Base-by-base conservation (phyloP, 2,329 filamentous ascomycete genomes). In the Tetracladium maxilliforme region DNA sequence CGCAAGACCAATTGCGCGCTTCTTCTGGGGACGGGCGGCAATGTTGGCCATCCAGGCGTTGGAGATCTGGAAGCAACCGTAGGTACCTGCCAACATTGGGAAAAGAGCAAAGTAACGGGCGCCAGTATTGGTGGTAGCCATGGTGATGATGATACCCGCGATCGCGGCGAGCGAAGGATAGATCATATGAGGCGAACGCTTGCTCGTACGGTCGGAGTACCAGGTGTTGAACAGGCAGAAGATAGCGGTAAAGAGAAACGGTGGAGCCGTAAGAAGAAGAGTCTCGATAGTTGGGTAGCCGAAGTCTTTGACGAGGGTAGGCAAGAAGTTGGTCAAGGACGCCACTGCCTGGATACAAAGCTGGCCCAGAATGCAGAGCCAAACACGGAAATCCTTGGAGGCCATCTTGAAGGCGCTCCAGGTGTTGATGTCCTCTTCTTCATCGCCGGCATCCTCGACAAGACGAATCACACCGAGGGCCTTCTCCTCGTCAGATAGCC, bases 391-490 rank as follows among this genome's bases (percentile, higher is more conserved):
- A 24, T 46, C 42, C n/a, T 32, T 39, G 9, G 36, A 25, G 5
- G 41, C 40, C 36, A 44, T 39, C 28, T 40, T 41, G 28, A 43
- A 32, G 11, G 33, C 40, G n/a, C 28, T 20, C 24, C 25, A 22
- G 7, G 29, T 36, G 12, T 27, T 35, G 24, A 37, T 35, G 7
- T 41, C 34, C 10, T 37, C 30, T 14, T 35, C 33, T 22, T 39
- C 12, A 2, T 36, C 29, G 4, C 36, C 41, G 12, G 44, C 43
- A 22, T 46, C 44, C 13, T 41, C 34, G 2, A 40, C 36, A 5
- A 55, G 33, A 7, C 50, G 43, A 9, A 35, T 34, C 15, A 38
- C 33, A 5, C 54, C 35, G 13, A 48, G 44, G 5, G 32, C 29
- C 24, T 17, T 24, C 15, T 31, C 29, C 11, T 11, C 19, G 17